Evolutionary conservation across 139 green algal species (phyloP).

Genomic region (Tetratostichococcus sp.): DNA sequence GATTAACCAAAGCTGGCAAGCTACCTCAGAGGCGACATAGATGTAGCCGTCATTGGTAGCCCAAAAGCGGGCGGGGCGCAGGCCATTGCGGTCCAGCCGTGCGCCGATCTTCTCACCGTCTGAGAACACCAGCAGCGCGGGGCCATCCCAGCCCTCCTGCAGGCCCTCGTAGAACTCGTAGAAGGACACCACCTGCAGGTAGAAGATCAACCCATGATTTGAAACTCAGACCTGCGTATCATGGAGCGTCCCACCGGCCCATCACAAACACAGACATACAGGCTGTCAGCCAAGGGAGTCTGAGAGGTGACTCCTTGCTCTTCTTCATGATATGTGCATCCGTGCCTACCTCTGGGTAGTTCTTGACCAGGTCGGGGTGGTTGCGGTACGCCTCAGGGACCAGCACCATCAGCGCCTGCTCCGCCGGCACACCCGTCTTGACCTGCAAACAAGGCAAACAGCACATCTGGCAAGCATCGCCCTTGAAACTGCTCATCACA

Average conservation of each 20-base stretch:
- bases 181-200: conserved; percentile 64
- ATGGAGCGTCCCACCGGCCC: no score
- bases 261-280: no score
- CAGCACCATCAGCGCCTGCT: conserved; percentile 94
- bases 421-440: background rate
- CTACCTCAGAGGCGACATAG: conserved; percentile 96
- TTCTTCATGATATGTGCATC: no score
- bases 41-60: conserved; percentile 91
- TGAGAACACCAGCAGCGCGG: conserved; percentile 95
- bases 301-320: no score
- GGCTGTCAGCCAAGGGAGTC: no score
- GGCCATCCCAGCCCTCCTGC: conserved; percentile 98
- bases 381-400: conserved; percentile 94
- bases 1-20: background rate
- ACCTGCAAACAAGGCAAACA: background rate
- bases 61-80: conserved; percentile 96
- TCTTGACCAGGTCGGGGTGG: conserved; percentile 75
- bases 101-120: conserved; percentile 88
- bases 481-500: no score
- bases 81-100: conserved; percentile 94
- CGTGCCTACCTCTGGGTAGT: conserved; percentile 93
- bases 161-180: conserved; percentile 97
- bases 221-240: no score
- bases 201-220: no score
- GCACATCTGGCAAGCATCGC: no score